phyloP scores from a whole-genome alignment of 805 yeast species.

The Wickerhamomyces bisporus region DNA sequence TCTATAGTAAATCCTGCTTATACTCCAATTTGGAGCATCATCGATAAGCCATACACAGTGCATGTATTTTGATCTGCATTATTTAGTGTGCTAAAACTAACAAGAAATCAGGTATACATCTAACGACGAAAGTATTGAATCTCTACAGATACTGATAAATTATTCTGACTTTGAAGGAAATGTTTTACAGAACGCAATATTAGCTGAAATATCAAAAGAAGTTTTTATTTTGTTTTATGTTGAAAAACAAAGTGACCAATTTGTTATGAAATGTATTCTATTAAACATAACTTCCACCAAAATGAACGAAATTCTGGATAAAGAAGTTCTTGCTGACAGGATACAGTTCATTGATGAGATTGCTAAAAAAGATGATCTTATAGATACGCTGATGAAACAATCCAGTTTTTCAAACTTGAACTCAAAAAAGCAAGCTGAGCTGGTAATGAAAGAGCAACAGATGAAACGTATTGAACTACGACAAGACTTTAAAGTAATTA shows the following conservation, averaged over 20 bases:
- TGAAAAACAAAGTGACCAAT: constrained; percentile 7
- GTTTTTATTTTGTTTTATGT: constrained; percentile 18
- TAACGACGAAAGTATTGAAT: constrained; percentile 6
- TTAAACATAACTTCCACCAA: constrained; percentile 12
- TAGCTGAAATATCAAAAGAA: constrained; percentile 8
- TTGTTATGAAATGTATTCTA: constrained; percentile 16
- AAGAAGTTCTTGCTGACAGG: constrained; percentile 1
- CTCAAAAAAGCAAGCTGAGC: constrained; percentile 15
- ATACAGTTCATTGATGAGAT: constrained; percentile 18
- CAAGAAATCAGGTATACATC: constrained; percentile 14
- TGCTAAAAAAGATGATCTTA: constrained; percentile 18
- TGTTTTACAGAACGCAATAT: constrained; percentile 10
- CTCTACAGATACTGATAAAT: constrained; percentile 15
- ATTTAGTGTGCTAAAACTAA: not conserved
- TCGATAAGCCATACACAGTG: constrained; percentile 24
- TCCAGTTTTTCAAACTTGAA: constrained; percentile 12
- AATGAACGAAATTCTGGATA: constrained; percentile 6
- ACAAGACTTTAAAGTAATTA: constrained; percentile 14
- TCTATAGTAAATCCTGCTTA: constrained; percentile 15
- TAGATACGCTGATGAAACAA: constrained; percentile 18
- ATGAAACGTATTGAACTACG: constrained; percentile 9
- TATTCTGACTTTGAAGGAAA: constrained; percentile 10
- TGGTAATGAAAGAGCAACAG: constrained; percentile 16
- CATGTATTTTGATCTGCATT: constrained; percentile 7
- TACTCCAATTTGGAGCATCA: constrained; percentile 23